Evolutionary conservation across 1,284 basidiomycete genomes (phyloP).

Genomic region (Schizophyllum amplum): DNA sequence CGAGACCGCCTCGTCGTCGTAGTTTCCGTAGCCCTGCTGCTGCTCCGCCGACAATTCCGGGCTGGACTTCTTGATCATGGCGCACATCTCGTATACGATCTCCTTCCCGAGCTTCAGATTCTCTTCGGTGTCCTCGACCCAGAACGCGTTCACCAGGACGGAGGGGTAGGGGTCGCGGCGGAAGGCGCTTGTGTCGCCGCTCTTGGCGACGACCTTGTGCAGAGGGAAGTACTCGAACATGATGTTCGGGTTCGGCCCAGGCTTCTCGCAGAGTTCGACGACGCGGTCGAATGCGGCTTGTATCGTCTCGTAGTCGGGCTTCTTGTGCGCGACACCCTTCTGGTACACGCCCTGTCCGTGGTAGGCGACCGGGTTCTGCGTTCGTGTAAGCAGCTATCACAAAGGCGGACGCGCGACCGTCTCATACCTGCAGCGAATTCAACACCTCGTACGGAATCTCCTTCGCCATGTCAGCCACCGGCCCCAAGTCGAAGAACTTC

Average conservation of each 20-base stretch:
- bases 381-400: background rate
- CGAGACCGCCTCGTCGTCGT: background rate
- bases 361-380: background rate
- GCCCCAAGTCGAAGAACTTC: background rate
- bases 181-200: background rate
- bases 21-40: background rate
- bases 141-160: background rate
- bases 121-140: background rate
- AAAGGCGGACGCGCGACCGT: background rate
- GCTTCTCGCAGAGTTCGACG: background rate
- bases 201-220: background rate
- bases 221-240: background rate
- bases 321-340: background rate
- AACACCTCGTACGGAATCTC: background rate
- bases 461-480: background rate
- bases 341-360: background rate
- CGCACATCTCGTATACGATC: background rate
- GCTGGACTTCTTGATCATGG: background rate
- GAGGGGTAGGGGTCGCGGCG: background rate
- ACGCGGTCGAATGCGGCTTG: background rate
- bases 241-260: background rate
- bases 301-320: background rate
- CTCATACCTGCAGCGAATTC: background rate
- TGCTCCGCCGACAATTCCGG: background rate
- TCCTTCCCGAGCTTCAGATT: background rate